phyloP scores from a whole-genome alignment of 805 yeast genomes.

The Isabelozyma rhagii region DNA sequence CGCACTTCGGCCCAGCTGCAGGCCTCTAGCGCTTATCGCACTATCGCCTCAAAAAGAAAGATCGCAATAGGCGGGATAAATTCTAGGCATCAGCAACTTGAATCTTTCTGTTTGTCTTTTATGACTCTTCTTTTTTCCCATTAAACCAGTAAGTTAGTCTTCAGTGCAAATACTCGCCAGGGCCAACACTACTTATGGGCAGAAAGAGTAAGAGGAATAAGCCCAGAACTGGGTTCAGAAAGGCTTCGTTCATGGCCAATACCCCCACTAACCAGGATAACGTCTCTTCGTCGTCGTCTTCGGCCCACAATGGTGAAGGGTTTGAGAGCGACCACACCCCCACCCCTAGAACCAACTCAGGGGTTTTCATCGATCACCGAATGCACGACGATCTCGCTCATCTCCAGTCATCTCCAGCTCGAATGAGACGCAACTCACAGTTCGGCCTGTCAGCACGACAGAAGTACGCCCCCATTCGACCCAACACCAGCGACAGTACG shows the following conservation, averaged over 20 bases:
- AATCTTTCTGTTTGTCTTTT: no score
- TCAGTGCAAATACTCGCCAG: no score
- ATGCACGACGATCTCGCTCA: constrained; percentile 23
- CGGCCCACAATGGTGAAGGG: constrained; percentile 8
- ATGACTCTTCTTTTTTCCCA: no score
- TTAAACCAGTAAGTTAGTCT: no score
- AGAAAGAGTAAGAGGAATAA: neutral
- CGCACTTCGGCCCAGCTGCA: no score
- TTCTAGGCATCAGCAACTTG: no score
- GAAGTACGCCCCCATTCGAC: neutral
- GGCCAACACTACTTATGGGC: neutral
- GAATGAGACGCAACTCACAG: constrained; percentile 17
- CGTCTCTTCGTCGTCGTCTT: constrained; percentile 3
- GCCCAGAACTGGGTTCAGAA: neutral
- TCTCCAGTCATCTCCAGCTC: constrained; percentile 25
- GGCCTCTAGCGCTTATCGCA: no score
- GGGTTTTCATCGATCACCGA: constrained; percentile 27
- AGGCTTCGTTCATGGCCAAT: neutral
- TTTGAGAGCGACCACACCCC: neutral
- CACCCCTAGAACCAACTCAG: neutral
- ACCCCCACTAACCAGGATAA: neutral
- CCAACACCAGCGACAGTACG: constrained; percentile 1
- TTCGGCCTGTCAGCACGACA: neutral
- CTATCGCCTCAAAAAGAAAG: no score
- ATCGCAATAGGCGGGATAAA: no score